Evolutionary conservation across 2,329 filamentous ascomycete genomes (phyloP).

Genomic region (Fusarium tricinctum): DNA sequence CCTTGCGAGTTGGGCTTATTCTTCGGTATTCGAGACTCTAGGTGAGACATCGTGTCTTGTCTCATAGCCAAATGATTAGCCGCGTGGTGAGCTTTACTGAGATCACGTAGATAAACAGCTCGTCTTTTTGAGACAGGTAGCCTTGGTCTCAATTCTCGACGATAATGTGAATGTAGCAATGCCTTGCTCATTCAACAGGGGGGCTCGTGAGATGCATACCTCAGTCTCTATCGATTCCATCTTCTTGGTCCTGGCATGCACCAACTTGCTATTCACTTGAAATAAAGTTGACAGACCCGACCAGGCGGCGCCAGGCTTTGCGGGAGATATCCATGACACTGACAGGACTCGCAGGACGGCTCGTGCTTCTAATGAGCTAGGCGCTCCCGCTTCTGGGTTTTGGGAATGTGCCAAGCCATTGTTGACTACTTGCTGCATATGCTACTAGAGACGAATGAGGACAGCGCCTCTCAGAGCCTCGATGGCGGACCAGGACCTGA

Average conservation of each 20-base stretch:
- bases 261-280: background rate
- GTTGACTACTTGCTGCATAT: conserved; percentile 1
- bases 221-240: background rate
- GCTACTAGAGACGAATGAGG: conserved; percentile 10
- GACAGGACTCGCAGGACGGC: conserved; percentile 34
- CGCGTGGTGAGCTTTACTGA: background rate
- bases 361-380: conserved; percentile 26
- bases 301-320: conserved; percentile 24
- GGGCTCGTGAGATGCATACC: conserved; percentile 3
- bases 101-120: background rate
- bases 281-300: conserved; percentile 6
- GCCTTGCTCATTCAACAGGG: background rate
- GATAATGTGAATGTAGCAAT: background rate
- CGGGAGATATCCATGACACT: conserved; percentile 14
- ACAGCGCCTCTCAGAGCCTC: conserved; percentile 8
- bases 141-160: background rate
- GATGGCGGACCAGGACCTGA: background rate
- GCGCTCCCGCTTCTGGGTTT: conserved; percentile 12
- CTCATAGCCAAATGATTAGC: background rate
- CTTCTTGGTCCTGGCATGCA: background rate
- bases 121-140: background rate
- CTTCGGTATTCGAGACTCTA: background rate
- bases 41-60: conserved; percentile 13
- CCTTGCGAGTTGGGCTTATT: background rate
- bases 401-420: conserved; percentile 43